Conservation (phyloP, 495 filamentous ascomycete species). For the Daldinia loculata region DNA sequence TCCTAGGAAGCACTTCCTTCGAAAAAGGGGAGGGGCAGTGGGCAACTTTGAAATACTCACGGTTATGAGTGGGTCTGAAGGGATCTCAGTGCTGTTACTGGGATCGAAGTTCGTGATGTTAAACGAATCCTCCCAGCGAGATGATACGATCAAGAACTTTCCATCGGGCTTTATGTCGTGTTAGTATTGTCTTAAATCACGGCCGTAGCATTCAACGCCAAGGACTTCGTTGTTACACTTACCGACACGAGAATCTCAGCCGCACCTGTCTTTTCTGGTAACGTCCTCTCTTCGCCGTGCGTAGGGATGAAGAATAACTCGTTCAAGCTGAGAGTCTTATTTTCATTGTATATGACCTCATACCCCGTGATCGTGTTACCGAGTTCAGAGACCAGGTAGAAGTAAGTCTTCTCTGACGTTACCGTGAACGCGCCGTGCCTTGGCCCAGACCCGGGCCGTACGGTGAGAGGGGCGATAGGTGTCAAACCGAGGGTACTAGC, state of each 20-base stretch:
- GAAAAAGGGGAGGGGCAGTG: neutral
- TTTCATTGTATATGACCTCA: slow-evolving; percentile 61
- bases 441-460: slow-evolving; percentile 66
- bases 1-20: neutral
- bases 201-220: neutral
- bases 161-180: slow-evolving; percentile 59
- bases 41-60: slow-evolving; percentile 22
- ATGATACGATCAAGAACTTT: slow-evolving; percentile 68
- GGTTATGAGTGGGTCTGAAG: slow-evolving; percentile 56
- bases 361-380: slow-evolving; percentile 66
- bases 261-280: slow-evolving; percentile 55
- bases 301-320: slow-evolving; percentile 55
- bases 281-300: slow-evolving; percentile 51
- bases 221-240: slow-evolving; percentile 36
- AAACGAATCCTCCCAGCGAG: slow-evolving; percentile 66
- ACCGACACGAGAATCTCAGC: slow-evolving; percentile 70
- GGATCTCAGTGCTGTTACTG: slow-evolving; percentile 53
- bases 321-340: slow-evolving; percentile 57
- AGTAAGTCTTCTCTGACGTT: slow-evolving; percentile 55
- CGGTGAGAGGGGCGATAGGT: slow-evolving; percentile 44
- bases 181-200: neutral
- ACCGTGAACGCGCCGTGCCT: slow-evolving; percentile 72
- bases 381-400: slow-evolving; percentile 73
- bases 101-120: slow-evolving; percentile 54
- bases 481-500: slow-evolving; percentile 49